A percentile compares a stretch with the other conserved stretches of the same genome.
Conservation (phyloP, 2,329 filamentous ascomycete genomes). For the Epicoccum nigrum region DNA sequence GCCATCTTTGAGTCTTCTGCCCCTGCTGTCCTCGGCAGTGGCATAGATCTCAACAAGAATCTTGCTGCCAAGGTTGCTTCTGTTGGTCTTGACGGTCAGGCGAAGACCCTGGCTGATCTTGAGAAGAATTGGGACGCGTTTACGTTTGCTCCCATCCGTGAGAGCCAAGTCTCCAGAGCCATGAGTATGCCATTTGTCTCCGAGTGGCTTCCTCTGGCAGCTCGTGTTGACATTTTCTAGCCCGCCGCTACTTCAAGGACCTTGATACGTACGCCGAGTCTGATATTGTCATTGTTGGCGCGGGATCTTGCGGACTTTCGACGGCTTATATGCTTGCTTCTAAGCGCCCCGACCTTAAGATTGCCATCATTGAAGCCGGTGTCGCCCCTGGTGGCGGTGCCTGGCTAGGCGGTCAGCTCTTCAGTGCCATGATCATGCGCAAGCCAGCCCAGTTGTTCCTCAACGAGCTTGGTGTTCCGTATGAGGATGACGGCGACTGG, state of each 20-base stretch:
- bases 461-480: constrained; percentile 78
- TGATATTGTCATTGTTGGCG: constrained; percentile 91
- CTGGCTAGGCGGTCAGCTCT: constrained; percentile 93
- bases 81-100: constrained; percentile 54
- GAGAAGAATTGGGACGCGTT: constrained; percentile 81
- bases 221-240: constrained; percentile 11
- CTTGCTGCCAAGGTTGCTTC: constrained; percentile 57
- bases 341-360: constrained; percentile 85
- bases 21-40: constrained; percentile 50
- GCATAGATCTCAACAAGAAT: constrained; percentile 43
- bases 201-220: not conserved
- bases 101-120: constrained; percentile 67
- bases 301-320: constrained; percentile 85
- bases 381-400: constrained; percentile 85
- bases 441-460: constrained; percentile 90
- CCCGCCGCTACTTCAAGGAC: constrained; percentile 88
- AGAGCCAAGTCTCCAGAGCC: constrained; percentile 88
- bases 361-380: constrained; percentile 86
- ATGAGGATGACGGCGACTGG: constrained; percentile 85
- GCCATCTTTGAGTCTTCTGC: constrained; percentile 67
- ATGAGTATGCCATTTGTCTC: constrained; percentile 63
- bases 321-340: constrained; percentile 84
- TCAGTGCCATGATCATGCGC: constrained; percentile 94
- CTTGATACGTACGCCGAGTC: constrained; percentile 88
- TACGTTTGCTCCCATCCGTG: constrained; percentile 83